A percentile compares a stretch with the other conserved stretches of the same genome.
Evolutionary conservation across 768 basidiomycete species (phyloP).

Genomic region (Hemileccinum rubropunctum): DNA sequence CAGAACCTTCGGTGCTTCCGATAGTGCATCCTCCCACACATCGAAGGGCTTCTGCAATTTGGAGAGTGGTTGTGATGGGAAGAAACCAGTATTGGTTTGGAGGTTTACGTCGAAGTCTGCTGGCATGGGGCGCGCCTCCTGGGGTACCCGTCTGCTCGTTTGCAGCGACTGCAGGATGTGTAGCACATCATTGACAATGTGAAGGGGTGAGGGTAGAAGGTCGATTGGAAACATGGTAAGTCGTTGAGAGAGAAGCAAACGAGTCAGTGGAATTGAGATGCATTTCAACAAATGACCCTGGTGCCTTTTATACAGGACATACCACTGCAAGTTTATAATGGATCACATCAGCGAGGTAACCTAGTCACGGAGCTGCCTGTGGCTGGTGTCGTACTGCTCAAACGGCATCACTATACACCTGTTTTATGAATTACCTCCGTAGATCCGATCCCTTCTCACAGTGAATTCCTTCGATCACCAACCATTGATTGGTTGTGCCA

Average conservation of each 20-base stretch:
- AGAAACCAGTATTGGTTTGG: conserved; percentile 68
- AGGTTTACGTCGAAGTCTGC: conserved; percentile 52
- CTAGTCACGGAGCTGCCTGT: conserved; percentile 32
- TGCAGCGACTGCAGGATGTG: conserved; percentile 46
- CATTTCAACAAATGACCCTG: background rate
- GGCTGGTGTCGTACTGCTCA: conserved; percentile 27
- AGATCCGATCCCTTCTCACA: conserved; percentile 25
- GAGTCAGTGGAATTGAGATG: conserved; percentile 8
- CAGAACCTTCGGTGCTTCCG: conserved; percentile 50
- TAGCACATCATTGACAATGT: conserved; percentile 46
- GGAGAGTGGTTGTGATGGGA: conserved; percentile 65
- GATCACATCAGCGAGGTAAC: conserved; percentile 33
- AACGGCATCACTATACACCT: conserved; percentile 28
- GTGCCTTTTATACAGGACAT: conserved; percentile 31
- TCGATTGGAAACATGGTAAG: conserved; percentile 29
- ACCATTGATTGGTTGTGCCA: conserved; percentile 22
- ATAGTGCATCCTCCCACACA: conserved; percentile 71
- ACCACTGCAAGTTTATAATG: conserved; percentile 29
- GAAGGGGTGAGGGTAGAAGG: conserved; percentile 53
- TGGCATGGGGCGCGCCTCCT: conserved; percentile 35
- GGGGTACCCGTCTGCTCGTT: conserved; percentile 28
- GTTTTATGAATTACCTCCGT: conserved; percentile 21
- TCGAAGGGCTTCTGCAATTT: conserved; percentile 51
- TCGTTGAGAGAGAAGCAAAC: conserved; percentile 1
- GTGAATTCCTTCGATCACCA: conserved; percentile 17